A percentile compares a stretch with the other conserved stretches of the same genome.
These are phyloP conservation scores for Aspergillus bridgeri DNA, from an alignment of 495 filamentous ascomycete genomes.

Conservation along the genomic window DNA sequence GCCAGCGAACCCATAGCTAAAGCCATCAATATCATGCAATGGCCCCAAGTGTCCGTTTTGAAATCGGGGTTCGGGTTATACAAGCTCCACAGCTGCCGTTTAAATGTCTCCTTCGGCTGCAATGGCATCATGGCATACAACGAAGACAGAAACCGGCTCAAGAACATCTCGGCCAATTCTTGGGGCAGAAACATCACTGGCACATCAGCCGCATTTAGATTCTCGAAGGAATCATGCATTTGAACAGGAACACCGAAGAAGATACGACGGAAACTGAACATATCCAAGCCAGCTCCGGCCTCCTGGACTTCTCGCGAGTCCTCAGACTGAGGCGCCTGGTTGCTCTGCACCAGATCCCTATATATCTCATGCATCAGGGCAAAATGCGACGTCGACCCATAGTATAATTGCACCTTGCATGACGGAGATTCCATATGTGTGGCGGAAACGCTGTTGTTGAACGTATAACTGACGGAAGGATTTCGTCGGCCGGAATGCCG, in stretches of 20 bases:
- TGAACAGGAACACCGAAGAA: constrained; percentile 42
- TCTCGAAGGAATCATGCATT: constrained; percentile 23
- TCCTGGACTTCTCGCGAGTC: constrained; percentile 38
- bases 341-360: constrained; percentile 29
- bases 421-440: constrained; percentile 46
- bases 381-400: constrained; percentile 46
- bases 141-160: constrained; percentile 32
- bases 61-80: constrained; percentile 24
- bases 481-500: constrained; percentile 17
- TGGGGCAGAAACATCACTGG: constrained; percentile 37
- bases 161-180: constrained; percentile 32
- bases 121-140: constrained; percentile 35
- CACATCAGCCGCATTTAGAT: constrained; percentile 14
- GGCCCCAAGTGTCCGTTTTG: constrained; percentile 23
- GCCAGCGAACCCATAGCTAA: constrained; percentile 33
- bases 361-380: constrained; percentile 45
- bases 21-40: constrained; percentile 30
- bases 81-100: constrained; percentile 29
- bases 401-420: constrained; percentile 44
- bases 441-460: constrained; percentile 42
- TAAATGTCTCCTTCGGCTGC: constrained; percentile 25
- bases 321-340: constrained; percentile 21
- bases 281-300: constrained; percentile 41
- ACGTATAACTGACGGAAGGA: constrained; percentile 25
- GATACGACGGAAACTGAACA: constrained; percentile 44